These are phyloP conservation scores for Yamadazyma diddensiae DNA, from an alignment of 1,139 yeast species.

Conservation along the genomic window DNA sequence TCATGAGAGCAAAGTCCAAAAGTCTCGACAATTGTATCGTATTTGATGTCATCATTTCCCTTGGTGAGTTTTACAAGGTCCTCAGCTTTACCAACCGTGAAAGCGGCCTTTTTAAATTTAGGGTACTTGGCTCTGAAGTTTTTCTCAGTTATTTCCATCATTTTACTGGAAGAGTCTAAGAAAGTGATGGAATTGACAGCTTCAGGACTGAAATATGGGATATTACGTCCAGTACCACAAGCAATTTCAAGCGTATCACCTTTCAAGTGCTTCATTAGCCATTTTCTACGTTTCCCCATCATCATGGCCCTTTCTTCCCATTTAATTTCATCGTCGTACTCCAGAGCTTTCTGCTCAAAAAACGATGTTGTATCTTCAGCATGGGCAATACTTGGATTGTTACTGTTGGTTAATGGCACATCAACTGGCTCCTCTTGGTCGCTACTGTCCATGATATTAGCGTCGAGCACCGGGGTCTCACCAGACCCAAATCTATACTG, in stretches of 20 bases:
- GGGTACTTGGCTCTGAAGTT: slow-evolving; percentile 72
- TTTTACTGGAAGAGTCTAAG: slow-evolving; percentile 76
- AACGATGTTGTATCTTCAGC: slow-evolving; percentile 82
- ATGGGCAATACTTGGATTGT: slow-evolving; percentile 49
- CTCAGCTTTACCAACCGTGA: slow-evolving; percentile 91
- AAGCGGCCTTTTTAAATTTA: slow-evolving; percentile 67
- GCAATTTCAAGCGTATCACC: slow-evolving; percentile 95
- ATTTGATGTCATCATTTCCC: slow-evolving; percentile 45
- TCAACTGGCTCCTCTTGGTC: slow-evolving; percentile 5
- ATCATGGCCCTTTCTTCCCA: slow-evolving; percentile 83
- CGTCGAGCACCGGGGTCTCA: slow-evolving; percentile 27
- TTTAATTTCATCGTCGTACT: slow-evolving; percentile 78
- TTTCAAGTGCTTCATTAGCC: slow-evolving; percentile 72
- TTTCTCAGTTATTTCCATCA: slow-evolving; percentile 79
- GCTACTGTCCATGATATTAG: slow-evolving; percentile 12
- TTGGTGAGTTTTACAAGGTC: slow-evolving; percentile 61
- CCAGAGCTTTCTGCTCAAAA: slow-evolving; percentile 74
- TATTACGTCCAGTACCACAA: slow-evolving; percentile 94
- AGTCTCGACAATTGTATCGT: slow-evolving; percentile 90
- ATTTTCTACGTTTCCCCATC: slow-evolving; percentile 78
- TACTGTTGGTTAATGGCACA: slow-evolving; percentile 21
- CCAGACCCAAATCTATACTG: slow-evolving; percentile 28
- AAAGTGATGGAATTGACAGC: slow-evolving; percentile 72
- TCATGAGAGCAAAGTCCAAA: slow-evolving; percentile 95
- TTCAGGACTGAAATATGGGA: slow-evolving; percentile 65